phyloP scores from a whole-genome alignment of 768 basidiomycete genomes.

The Mycena sanguinolenta region DNA sequence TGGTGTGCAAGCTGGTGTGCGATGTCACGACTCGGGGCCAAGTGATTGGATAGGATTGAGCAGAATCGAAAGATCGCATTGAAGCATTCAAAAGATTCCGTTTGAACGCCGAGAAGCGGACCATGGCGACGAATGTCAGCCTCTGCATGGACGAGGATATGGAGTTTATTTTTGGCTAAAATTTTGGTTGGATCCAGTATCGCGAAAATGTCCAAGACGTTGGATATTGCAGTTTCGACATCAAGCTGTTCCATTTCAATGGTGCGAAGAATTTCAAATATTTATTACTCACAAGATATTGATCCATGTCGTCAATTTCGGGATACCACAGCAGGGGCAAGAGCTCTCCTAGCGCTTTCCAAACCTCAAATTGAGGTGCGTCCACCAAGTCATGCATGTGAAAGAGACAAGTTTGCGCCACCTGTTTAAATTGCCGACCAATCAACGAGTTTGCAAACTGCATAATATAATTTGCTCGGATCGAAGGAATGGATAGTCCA shows the following conservation, averaged over 20 bases:
- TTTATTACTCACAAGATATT: constrained; percentile 47
- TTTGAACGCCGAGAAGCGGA: background rate
- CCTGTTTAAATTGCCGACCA: constrained; percentile 56
- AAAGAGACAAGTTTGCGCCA: constrained; percentile 53
- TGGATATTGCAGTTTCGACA: background rate
- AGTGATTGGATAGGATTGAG: background rate
- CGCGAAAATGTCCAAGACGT: background rate
- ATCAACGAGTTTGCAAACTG: constrained; percentile 59
- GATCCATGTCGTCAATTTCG: constrained; percentile 51
- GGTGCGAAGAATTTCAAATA: background rate
- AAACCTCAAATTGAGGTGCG: constrained; percentile 40
- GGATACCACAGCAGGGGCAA: constrained; percentile 56
- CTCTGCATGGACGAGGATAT: background rate
- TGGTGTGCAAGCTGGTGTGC: background rate
- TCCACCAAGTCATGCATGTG: constrained; percentile 52
- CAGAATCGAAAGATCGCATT: background rate
- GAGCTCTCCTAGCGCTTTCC: constrained; percentile 50
- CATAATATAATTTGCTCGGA: constrained; percentile 57
- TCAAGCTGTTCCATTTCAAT: background rate
- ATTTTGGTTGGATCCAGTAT: background rate
- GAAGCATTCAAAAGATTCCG: background rate
- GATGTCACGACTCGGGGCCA: background rate
- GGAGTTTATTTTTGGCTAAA: background rate
- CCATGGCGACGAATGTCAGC: background rate
- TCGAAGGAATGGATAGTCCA: constrained; percentile 47